These are phyloP conservation scores for Globisporangium camurandrum DNA, from an alignment of 352 stramenopile species.

Conservation along the genomic window DNA sequence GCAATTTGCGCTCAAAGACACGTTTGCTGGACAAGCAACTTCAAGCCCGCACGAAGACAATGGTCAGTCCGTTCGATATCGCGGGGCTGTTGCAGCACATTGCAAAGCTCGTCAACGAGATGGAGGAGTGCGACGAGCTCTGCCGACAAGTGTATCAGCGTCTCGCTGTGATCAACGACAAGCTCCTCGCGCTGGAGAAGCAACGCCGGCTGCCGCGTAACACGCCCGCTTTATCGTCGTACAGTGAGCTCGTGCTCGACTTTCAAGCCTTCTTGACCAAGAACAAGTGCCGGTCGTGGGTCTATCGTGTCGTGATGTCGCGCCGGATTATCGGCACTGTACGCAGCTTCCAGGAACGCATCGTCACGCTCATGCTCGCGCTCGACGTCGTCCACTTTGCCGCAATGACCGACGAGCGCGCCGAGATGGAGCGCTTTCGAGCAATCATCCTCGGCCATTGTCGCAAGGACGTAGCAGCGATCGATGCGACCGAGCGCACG, in stretches of 20 bases:
- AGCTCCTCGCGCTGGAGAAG: not conserved
- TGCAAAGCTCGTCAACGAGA: not conserved
- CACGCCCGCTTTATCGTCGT: not conserved
- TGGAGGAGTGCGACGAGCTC: not conserved
- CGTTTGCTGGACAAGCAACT: no score
- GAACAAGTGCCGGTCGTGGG: not conserved
- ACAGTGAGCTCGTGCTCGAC: not conserved
- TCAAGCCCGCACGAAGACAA: no score
- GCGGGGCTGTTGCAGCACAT: not conserved
- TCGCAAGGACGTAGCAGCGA: not conserved
- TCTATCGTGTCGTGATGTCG: constrained; percentile 1
- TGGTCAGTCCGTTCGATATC: not conserved
- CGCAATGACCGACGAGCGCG: not conserved
- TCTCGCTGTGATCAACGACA: not conserved
- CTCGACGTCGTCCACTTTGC: not conserved
- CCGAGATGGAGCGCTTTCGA: not conserved
- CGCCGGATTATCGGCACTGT: not conserved
- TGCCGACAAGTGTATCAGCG: not conserved
- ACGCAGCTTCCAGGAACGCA: not conserved
- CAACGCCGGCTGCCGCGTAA: not conserved
- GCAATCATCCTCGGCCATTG: not conserved
- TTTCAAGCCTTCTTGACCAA: not conserved
- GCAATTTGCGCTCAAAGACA: no score
- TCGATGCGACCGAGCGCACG: not conserved
- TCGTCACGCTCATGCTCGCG: not conserved